Percentiles rank a stretch among this genome's conserved stretches.
Conservation (phyloP, 179 eudicot genomes). For the Beta lomatogona region DNA sequence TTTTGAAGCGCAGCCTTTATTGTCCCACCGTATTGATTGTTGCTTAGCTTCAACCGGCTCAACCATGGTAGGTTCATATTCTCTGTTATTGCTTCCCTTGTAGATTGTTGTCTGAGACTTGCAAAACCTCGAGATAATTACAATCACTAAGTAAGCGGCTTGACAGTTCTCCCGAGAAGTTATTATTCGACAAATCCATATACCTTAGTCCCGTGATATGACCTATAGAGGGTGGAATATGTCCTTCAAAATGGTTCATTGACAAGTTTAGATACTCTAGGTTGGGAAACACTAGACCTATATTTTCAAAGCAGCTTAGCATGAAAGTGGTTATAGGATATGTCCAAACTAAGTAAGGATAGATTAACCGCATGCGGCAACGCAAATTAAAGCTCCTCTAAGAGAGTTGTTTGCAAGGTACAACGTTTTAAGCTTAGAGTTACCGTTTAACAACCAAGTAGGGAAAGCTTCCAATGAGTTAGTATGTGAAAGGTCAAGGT, state of each 20-base stretch:
- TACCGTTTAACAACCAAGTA: constrained; percentile 1
- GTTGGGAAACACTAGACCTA: not conserved
- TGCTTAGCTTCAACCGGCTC: not conserved
- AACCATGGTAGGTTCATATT: not conserved
- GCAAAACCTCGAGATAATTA: not conserved
- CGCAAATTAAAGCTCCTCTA: not conserved
- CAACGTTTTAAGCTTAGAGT: not conserved
- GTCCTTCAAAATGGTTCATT: not conserved
- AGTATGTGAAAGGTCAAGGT: constrained; percentile 7
- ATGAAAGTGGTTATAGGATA: not conserved
- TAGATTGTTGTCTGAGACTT: not conserved
- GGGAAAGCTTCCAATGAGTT: not conserved
- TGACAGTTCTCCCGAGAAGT: constrained; percentile 15
- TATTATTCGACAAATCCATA: constrained; percentile 23
- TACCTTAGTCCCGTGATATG: not conserved
- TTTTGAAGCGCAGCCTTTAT: not conserved
- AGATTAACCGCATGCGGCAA: not conserved
- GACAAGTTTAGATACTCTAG: not conserved
- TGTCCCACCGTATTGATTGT: constrained; percentile 6
- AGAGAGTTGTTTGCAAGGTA: not conserved
- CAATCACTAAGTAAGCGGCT: not conserved
- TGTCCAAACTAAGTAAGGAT: not conserved
- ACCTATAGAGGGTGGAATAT: not conserved
- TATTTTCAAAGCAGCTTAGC: not conserved
- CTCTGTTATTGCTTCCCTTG: constrained; percentile 1